Evolutionary conservation across 192 early-diverging fungal species (phyloP), one percentile per base, ranked within the genome.

Genomic region (Podila minutissima): DNA sequence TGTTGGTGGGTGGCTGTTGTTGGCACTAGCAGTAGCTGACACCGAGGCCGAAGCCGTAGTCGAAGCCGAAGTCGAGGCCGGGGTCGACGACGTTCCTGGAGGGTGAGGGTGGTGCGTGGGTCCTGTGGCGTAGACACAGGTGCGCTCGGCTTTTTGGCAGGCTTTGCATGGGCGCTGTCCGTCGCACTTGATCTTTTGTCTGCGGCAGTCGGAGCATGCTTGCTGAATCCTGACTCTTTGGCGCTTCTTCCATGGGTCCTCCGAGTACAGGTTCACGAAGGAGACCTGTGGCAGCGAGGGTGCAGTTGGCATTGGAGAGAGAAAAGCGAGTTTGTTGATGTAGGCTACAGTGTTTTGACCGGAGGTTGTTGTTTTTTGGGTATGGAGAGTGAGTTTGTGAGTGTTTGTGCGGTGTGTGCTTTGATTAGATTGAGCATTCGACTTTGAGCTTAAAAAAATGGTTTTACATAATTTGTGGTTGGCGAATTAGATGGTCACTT

Each of bases 171-270:
- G 84, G 49, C 75, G 77, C 58, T 76, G 75, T 22, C 84, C 84
- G 64, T 85, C 81, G 59, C 84, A 85, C 67, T 85, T 85, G 35
- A 83, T 82, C 66, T 85, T 85, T 72, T 77, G 72, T 15, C 84
- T 63, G 12, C 84, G 74, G 63, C 84, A 85, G 33, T 77, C 76
- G 28, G 81, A 82, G 41, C 84, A 85, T 8, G 84, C 84, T 5
- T 82, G 81, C 35, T 82, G 81, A 41, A 85, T 85, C 50, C 82
- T 76, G 29, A 85, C 84, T 26, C 84, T 68, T 65, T 85, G 77
- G 19, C 77, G 77, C 60, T 81, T 81, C 58, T 69, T 81, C 77
- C 77, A 81, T 22, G 77, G 77, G 71, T 81, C 77, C 67, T 81
- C 77, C 31, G 77, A 81, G 65, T 81, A 81, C 46, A 81, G 67